Evolutionary conservation across 1,139 yeast species (phyloP), one percentile per base, ranked within the genome.

Genomic region (Suhomyces bribrorum): DNA sequence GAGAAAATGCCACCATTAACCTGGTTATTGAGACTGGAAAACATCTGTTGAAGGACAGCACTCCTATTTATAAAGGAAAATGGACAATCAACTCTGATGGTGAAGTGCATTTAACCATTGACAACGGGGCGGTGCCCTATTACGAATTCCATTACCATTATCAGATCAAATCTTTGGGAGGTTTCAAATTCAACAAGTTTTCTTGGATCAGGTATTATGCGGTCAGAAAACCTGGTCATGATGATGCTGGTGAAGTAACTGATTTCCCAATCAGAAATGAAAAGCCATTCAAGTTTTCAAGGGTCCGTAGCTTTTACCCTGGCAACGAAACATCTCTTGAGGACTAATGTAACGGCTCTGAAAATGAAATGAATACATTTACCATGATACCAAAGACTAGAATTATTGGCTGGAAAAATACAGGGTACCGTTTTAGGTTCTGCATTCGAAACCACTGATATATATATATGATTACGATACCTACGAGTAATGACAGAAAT

Each of bases 241-340:
- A 40, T 5, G 73, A 68, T 32, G 70, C 77, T 15, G 82, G 81
- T 2, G 82, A 77, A 34, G 60, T 66, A 11, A 71, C 77, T 14
- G 68, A 68, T 12, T 81, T 86, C 49, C 70, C 80, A 5, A 60
- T 85, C 41, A 72, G 69, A 32, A 85, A 86, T 52, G 96, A 88
- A 54, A 83, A 82, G 52, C 81, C 89, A 9, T 88, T 85, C 58
- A 77, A 75, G 51, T 88, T 87, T 50, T 79, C 82, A 52, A 64
- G 83, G 38, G 88, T 82, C 0, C 70, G 64, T 42, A 73, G 81
- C 17, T 79, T 73, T 41, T 20, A 20, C 23, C 23, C 23, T 20
- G 23, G 23, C 2, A 20, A 20, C 11, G 23, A 20, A 20, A 2
- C 8, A 8, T 8, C 23, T 8, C 23, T 20, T 20, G 23, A 20